Evolutionary conservation across 2,329 filamentous ascomycete genomes (phyloP).

Genomic region (Chlorencoelia australis): DNA sequence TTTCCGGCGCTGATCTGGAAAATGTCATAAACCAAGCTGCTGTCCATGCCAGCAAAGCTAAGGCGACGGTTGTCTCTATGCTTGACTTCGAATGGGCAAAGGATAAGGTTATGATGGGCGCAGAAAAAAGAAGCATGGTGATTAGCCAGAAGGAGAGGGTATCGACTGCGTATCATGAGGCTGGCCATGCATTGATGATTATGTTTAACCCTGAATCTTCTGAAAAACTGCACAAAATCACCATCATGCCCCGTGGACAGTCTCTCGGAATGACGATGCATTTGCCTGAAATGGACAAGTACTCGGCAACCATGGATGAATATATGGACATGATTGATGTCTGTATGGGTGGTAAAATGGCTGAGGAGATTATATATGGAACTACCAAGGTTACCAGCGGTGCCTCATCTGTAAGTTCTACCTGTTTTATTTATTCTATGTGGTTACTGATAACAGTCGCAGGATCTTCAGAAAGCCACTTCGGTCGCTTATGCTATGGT

Average conservation of each 20-base stretch:
- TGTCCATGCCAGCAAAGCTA: constrained; percentile 83
- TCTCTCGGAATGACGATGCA: constrained; percentile 79
- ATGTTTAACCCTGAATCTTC: constrained; percentile 66
- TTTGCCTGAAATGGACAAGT: constrained; percentile 85
- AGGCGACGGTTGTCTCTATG: constrained; percentile 63
- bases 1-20: constrained; percentile 91
- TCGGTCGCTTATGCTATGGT: constrained; percentile 79
- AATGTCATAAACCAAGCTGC: constrained; percentile 96
- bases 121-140: constrained; percentile 80
- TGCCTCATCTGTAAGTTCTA: constrained; percentile 57
- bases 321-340: constrained; percentile 73
- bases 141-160: constrained; percentile 91
- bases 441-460: constrained; percentile 24
- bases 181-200: constrained; percentile 84
- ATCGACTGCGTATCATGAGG: constrained; percentile 93
- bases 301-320: constrained; percentile 77
- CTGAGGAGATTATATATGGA: constrained; percentile 85
- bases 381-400: constrained; percentile 86
- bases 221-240: constrained; percentile 87
- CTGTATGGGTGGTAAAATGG: constrained; percentile 76
- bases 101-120: constrained; percentile 95
- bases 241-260: constrained; percentile 83
- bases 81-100: constrained; percentile 93
- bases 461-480: constrained; percentile 81
- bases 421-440: not conserved